Base-by-base conservation (phyloP, 2,329 filamentous ascomycete genomes). In the Epichloe aotearoae region DNA sequence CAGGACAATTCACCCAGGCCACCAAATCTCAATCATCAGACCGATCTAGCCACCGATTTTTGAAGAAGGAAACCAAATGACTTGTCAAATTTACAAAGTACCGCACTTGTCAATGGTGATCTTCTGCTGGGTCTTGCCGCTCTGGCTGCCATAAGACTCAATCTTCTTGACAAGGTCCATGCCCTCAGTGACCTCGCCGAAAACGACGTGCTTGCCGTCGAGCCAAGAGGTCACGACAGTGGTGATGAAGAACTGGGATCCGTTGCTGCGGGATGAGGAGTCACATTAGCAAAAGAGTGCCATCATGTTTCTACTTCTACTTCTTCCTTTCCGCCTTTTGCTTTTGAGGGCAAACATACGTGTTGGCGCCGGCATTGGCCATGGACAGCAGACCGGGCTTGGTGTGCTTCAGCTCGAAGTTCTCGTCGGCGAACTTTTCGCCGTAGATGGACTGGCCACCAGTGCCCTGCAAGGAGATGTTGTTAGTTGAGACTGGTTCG, bases 191-290 rank as follows among this genome's bases (percentile, higher is more conserved):
- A 90, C 84, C 73, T 86, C 75, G 66, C 87, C 88, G 72, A 90
- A 90, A 66, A 89, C 86, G 70, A 89, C 85, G 77, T 93, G 87
- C 69, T 84, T 84, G 66, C 80, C 80, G 68, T 93, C 79, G 60
- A 93, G 77, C 77, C 95, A 95, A 52, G 83, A 83, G 54, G 93
- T 97, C 54, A 83, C 79, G 49, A 95, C 88, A 52, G 91, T 97
- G 63, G 91, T 97, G 67, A 97, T 75, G 77, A 97, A 97, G 79
- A 97, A 97, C 72, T 97, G 91, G 48, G 88, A 95, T 63, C 93
- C 93, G 74, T 98, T 98, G 70, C 93, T 95, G 38, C 33, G 20
- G 15, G 12, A 33, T 12, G 10, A 30, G 3, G 1, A 10, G 8
- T 30, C 26, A 11, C 26, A 8, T 30, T 30, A 30, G 26, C 26